These are phyloP conservation scores for Saccharomycopsis hybrid DNA, from an alignment of 1,139 yeast genomes.

Conservation along the genomic window DNA sequence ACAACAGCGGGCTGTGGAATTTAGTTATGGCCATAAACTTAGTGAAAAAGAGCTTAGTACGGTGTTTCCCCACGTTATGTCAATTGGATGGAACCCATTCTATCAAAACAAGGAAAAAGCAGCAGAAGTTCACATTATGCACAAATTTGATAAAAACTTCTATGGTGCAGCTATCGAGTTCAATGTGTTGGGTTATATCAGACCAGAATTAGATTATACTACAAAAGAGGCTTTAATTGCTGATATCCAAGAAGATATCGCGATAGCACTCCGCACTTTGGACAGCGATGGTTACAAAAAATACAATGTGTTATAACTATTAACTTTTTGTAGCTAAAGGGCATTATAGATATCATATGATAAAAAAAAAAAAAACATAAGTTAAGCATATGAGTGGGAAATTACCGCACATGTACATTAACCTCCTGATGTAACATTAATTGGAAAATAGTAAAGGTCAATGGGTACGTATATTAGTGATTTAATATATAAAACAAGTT, in stretches of 20 bases:
- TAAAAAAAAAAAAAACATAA: no score
- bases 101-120: constrained; percentile 73
- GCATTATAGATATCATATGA: no score
- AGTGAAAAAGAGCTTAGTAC: constrained; percentile 35
- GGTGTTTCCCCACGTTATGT: constrained; percentile 83
- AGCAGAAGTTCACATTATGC: constrained; percentile 83
- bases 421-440: no score
- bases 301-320: no score
- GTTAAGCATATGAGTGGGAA: no score
- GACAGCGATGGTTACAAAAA: no score
- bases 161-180: constrained; percentile 76
- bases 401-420: no score
- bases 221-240: constrained; percentile 79
- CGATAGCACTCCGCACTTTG: constrained; percentile 52
- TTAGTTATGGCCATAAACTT: constrained; percentile 57
- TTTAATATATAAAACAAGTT: no score
- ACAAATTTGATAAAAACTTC: constrained; percentile 56
- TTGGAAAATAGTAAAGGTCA: no score
- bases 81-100: constrained; percentile 95
- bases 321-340: no score
- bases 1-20: no score
- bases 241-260: constrained; percentile 78
- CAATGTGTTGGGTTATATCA: constrained; percentile 74
- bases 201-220: constrained; percentile 87
- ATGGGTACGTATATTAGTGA: no score